A percentile compares a stretch with the other conserved stretches of the same genome.
Evolutionary conservation across 2,329 filamentous ascomycete species (phyloP).

Genomic region (Penicillium sp.): DNA sequence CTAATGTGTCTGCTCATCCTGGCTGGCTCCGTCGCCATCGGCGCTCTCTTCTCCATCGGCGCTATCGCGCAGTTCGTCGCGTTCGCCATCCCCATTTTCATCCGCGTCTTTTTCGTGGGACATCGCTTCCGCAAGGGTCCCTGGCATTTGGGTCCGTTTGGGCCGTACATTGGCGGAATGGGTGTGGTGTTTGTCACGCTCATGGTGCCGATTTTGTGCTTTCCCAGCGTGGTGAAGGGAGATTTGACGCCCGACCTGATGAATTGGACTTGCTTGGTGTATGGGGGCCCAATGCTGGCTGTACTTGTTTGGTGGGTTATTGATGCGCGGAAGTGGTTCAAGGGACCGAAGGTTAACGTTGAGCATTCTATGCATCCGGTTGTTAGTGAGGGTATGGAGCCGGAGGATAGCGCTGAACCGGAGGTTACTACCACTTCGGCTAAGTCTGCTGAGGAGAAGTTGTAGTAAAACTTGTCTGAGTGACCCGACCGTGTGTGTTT

Average conservation of each 20-base stretch:
- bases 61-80: conserved; percentile 67
- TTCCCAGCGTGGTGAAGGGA: conserved; percentile 59
- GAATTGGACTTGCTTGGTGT: conserved; percentile 71
- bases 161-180: conserved; percentile 57
- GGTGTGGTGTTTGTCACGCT: conserved; percentile 63
- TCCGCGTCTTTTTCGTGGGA: conserved; percentile 55
- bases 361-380: conserved; percentile 49
- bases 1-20: conserved; percentile 66
- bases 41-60: conserved; percentile 70
- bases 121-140: conserved; percentile 66
- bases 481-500: neutral
- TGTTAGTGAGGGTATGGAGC: conserved; percentile 27
- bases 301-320: conserved; percentile 65
- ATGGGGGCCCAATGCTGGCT: conserved; percentile 63
- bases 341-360: conserved; percentile 68
- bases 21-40: conserved; percentile 62
- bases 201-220: conserved; percentile 69
- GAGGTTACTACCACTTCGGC: conserved; percentile 3
- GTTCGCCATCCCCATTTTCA: conserved; percentile 47
- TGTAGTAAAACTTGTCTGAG: neutral
- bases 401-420: conserved; percentile 5
- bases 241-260: conserved; percentile 57
- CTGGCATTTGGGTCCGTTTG: conserved; percentile 66
- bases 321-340: conserved; percentile 68
- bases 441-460: conserved; percentile 13